Percentiles rank a stretch among this genome's conserved stretches.
These are phyloP conservation scores for Candida easanensis DNA, from an alignment of 805 yeast species.

Conservation along the genomic window DNA sequence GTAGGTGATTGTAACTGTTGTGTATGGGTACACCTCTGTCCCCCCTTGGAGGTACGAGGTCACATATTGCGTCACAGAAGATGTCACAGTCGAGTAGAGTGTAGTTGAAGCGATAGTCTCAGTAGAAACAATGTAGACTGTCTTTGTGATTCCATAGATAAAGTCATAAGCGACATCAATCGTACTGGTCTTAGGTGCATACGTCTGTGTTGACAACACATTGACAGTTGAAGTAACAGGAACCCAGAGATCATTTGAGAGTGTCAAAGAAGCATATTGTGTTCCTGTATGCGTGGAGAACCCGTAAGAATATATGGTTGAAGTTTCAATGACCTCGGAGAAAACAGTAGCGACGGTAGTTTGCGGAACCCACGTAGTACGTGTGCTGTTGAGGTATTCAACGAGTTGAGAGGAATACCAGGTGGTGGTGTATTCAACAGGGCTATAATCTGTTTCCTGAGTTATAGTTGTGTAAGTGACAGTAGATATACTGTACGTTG, in stretches of 20 bases:
- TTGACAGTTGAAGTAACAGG: constrained; percentile 14
- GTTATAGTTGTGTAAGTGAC: constrained; percentile 2
- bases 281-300: constrained; percentile 14
- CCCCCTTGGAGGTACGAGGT: constrained; percentile 17
- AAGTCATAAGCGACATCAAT: constrained; percentile 12
- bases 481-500: constrained; percentile 7
- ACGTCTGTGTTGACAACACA: not conserved
- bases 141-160: constrained; percentile 15
- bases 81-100: constrained; percentile 8
- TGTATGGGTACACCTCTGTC: constrained; percentile 14
- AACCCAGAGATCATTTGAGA: constrained; percentile 19
- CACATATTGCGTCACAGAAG: constrained; percentile 12
- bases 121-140: constrained; percentile 15
- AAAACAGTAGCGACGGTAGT: constrained; percentile 1
- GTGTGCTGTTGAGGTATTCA: constrained; percentile 12
- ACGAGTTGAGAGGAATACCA: constrained; percentile 8
- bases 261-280: constrained; percentile 13
- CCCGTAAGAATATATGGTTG: constrained; percentile 4
- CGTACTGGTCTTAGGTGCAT: constrained; percentile 8
- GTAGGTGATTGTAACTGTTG: constrained; percentile 18
- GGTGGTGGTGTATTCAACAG: constrained; percentile 2
- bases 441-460: constrained; percentile 2
- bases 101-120: constrained; percentile 17
- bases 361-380: constrained; percentile 12
- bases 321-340: not conserved